Base-by-base conservation (phyloP, 352 stramenopile species). In the Plasmopara muralis region DNA sequence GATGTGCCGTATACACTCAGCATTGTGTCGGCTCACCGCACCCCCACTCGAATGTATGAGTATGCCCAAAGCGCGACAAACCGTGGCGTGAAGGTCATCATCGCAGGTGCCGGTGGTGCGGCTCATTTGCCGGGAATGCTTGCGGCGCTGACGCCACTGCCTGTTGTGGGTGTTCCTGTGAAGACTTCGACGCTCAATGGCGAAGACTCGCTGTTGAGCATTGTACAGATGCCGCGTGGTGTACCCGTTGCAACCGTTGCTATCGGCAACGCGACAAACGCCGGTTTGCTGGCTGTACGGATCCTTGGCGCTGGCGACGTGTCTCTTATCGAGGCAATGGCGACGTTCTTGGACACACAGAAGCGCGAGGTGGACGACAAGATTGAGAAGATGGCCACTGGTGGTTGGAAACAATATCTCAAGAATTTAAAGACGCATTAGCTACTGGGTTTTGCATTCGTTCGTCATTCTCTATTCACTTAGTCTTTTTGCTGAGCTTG, bases 211-310 rank as follows among this genome's bases (percentile, higher is more conserved):
- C 73, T 99, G 10, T 77, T 98, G 58, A 98, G 89, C 64, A 99
- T 99, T 68, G 95, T 99, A 18, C 97, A 99, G 80, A 99, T 99
- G 96, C 97, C 97, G 34, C 74, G 93, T 31, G 97, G 97, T 46
- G 85, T 99, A 31, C 97, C 97, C 9, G 96, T 99, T 35, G 97
- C 97, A 2, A 99, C 97, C 9, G 96, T 99, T 12, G 96, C 95
- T 2, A 99, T 99, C 61, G 95, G 95, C 50, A 99, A 99, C 77
- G 89, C 95, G 12, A 97, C 80, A 41, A 99, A 99, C 74, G 96
- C 96, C 0, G 97, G 95, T 25, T 65, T 99, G n/a, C 63, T 99
- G 48, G 96, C 97, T 20, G 90, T 98, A 44, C 83, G 96, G 30
- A 98, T 98, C 43, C 73, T 99, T 8, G 95, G 84, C 30, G 85